phyloP scores from a whole-genome alignment of 2,329 filamentous ascomycete genomes.

The Cyclaneusma minus region DNA sequence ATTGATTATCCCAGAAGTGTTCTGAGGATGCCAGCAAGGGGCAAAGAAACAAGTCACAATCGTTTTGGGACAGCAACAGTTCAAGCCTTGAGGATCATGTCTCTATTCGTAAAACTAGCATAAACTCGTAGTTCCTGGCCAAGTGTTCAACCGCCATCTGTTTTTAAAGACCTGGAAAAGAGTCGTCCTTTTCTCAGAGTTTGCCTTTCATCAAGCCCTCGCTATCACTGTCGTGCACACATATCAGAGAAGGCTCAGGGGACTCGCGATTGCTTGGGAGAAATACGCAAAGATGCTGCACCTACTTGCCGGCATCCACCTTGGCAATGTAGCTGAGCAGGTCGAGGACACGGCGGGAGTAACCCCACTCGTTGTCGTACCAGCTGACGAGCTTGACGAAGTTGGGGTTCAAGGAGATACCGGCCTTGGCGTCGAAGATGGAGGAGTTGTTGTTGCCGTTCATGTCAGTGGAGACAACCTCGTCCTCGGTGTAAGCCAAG shows the following conservation, averaged over 20 bases:
- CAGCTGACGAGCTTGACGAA: slow-evolving; percentile 97
- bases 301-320: slow-evolving; percentile 40
- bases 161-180: no score
- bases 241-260: background rate
- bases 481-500: slow-evolving; percentile 91
- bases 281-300: no score
- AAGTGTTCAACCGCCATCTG: no score
- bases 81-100: no score
- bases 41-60: no score
- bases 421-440: slow-evolving; percentile 98
- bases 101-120: no score
- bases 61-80: no score
- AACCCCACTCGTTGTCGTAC: slow-evolving; percentile 99
- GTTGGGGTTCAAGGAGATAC: slow-evolving; percentile 96
- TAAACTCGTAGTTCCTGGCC: no score
- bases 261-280: background rate
- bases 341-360: slow-evolving; percentile 89
- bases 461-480: slow-evolving; percentile 85
- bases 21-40: no score
- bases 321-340: slow-evolving; percentile 66
- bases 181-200: no score
- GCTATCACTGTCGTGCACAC: background rate
- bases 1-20: no score
- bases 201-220: no score
- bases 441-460: slow-evolving; percentile 87